A percentile compares a stretch with the other conserved stretches of the same genome.
Conservation (phyloP, 768 basidiomycete genomes). For the Panus rudis region DNA sequence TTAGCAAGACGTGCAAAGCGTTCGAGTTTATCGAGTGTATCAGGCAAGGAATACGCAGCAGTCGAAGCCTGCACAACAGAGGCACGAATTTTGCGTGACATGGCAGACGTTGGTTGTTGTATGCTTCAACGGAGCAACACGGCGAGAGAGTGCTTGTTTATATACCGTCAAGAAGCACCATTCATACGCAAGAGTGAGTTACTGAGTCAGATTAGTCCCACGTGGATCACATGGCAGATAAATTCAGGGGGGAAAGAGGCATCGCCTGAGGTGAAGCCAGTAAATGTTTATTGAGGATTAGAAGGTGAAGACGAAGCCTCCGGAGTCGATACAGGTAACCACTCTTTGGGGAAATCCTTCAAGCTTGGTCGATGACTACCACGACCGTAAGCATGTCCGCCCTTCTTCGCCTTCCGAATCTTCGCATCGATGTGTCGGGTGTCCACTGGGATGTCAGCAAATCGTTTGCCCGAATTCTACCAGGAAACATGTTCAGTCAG, state of each 20-base stretch:
- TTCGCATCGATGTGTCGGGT: constrained; percentile 71
- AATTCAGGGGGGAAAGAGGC: too few species aligned
- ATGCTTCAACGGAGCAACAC: background rate
- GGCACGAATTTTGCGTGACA: constrained; percentile 32
- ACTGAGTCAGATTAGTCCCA: too few species aligned
- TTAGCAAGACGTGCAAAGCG: constrained; percentile 37
- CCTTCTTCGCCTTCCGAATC: constrained; percentile 63
- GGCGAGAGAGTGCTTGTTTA: too few species aligned
- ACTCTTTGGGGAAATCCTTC: constrained; percentile 78
- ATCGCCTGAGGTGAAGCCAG: too few species aligned
- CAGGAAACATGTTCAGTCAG: too few species aligned
- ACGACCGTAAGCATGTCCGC: constrained; percentile 54
- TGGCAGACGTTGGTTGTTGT: constrained; percentile 5
- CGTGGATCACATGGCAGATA: too few species aligned
- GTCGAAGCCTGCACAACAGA: constrained; percentile 50
- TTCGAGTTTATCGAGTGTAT: constrained; percentile 45
- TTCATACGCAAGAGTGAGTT: too few species aligned
- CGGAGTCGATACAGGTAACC: constrained; percentile 47
- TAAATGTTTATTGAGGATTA: constrained; percentile 15
- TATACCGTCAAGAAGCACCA: too few species aligned
- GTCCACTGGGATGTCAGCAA: constrained; percentile 73
- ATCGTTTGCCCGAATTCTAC: constrained; percentile 40
- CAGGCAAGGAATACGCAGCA: constrained; percentile 36
- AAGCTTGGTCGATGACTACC: constrained; percentile 54
- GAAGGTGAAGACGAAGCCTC: constrained; percentile 7